Percentiles rank a stretch among this genome's conserved stretches.
phyloP scores from a whole-genome alignment of 306 rosid genomes.

The Castanopsis chinensis region DNA sequence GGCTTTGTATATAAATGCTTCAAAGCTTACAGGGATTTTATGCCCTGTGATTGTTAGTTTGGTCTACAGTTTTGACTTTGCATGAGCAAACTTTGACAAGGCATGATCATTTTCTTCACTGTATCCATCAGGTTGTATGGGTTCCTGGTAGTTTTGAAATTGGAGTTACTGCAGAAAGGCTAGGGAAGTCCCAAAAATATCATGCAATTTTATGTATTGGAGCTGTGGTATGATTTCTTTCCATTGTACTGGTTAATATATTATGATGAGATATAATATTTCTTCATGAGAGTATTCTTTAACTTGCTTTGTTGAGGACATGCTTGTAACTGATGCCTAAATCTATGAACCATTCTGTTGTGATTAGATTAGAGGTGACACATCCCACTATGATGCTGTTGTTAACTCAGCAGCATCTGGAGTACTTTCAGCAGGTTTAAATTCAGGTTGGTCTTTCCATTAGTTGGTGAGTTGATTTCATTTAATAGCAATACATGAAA shows the following conservation, averaged over 20 bases:
- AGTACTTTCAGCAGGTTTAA: constrained; percentile 83
- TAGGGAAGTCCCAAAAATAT: constrained; percentile 73
- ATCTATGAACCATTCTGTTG: constrained; percentile 20
- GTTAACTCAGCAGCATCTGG: constrained; percentile 93
- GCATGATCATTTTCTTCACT: constrained; percentile 17
- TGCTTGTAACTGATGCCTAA: background rate
- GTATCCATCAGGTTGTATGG: constrained; percentile 75
- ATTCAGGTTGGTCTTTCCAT: constrained; percentile 53
- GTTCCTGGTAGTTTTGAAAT: constrained; percentile 97
- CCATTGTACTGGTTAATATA: background rate
- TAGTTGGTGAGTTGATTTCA: background rate
- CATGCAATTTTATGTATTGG: constrained; percentile 88
- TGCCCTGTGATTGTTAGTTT: background rate
- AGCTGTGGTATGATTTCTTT: constrained; percentile 72
- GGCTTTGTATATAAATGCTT: background rate
- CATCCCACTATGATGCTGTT: constrained; percentile 91
- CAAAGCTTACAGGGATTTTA: background rate
- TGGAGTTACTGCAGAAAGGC: constrained; percentile 68
- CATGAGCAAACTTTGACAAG: constrained; percentile 7
- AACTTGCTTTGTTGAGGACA: background rate
- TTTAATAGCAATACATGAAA: background rate
- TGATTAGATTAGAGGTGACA: constrained; percentile 83
- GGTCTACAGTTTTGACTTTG: constrained; percentile 13
- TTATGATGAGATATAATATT: background rate
- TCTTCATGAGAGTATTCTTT: background rate